Conservation (phyloP, 768 basidiomycete genomes). For the Termitomyces heimii region DNA sequence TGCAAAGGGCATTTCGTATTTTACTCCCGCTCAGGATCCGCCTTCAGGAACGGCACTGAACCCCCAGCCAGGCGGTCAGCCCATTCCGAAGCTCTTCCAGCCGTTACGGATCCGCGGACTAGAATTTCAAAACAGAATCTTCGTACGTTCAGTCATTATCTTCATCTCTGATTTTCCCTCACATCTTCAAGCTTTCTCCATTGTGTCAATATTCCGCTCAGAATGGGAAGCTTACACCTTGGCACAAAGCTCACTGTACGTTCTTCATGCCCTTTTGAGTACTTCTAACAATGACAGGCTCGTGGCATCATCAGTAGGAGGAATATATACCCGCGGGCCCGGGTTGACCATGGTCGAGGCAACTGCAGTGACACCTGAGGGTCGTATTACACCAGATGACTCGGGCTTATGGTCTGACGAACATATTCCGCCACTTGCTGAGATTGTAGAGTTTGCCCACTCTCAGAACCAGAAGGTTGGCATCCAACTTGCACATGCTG, state of each 20-base stretch:
- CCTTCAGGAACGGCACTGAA: constrained; percentile 37
- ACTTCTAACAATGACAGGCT: background rate
- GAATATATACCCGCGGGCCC: constrained; percentile 46
- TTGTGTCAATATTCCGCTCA: constrained; percentile 57
- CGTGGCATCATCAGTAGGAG: constrained; percentile 33
- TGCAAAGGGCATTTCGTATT: constrained; percentile 23
- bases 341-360: constrained; percentile 63
- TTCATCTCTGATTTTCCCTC: background rate
- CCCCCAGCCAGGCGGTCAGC: constrained; percentile 30
- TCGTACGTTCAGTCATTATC: constrained; percentile 26
- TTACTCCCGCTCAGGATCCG: constrained; percentile 38
- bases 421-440: constrained; percentile 39
- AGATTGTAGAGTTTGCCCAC: constrained; percentile 67
- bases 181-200: constrained; percentile 36
- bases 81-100: constrained; percentile 38
- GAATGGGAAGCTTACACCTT: constrained; percentile 44
- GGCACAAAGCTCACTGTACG: constrained; percentile 60
- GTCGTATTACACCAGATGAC: constrained; percentile 65
- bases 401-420: constrained; percentile 58
- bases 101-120: constrained; percentile 49
- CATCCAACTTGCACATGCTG: constrained; percentile 74
- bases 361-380: constrained; percentile 52
- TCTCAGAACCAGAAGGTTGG: constrained; percentile 64
- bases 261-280: constrained; percentile 19
- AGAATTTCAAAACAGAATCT: constrained; percentile 50